Percentiles rank a stretch among this genome's conserved stretches.
phyloP scores from a whole-genome alignment of 768 basidiomycete genomes.

The Trametes cingulata region DNA sequence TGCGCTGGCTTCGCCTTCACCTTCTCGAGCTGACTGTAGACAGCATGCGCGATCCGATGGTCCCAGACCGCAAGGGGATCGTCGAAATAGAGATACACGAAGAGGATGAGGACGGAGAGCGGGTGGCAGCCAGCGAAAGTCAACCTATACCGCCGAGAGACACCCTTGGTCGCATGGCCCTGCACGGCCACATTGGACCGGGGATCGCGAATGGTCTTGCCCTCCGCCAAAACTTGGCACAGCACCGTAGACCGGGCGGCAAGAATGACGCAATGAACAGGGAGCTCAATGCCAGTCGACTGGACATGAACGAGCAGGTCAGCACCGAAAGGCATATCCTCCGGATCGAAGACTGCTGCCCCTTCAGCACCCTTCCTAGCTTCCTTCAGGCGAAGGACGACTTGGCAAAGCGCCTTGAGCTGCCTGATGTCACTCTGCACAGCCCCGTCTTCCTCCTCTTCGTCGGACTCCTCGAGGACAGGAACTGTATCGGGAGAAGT shows the following conservation, averaged over 20 bases:
- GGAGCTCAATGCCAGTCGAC: slow-evolving; percentile 44
- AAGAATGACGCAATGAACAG: slow-evolving; percentile 68
- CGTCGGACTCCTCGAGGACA: slow-evolving; percentile 18
- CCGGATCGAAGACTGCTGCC: neutral
- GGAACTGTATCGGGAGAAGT: neutral
- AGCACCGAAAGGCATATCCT: slow-evolving; percentile 47
- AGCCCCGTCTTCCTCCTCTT: slow-evolving; percentile 31
- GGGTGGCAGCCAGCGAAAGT: slow-evolving; percentile 58
- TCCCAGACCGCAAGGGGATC: slow-evolving; percentile 85
- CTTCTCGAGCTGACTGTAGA: slow-evolving; percentile 43
- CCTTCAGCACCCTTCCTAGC: slow-evolving; percentile 13
- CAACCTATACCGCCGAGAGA: slow-evolving; percentile 28
- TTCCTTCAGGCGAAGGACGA: slow-evolving; percentile 13
- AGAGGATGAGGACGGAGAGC: slow-evolving; percentile 68
- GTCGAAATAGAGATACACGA: slow-evolving; percentile 90
- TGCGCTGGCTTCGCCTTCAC: slow-evolving; percentile 45
- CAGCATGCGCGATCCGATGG: slow-evolving; percentile 50
- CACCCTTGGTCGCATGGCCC: slow-evolving; percentile 5
- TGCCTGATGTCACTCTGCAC: slow-evolving; percentile 39
- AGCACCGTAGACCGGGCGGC: slow-evolving; percentile 57
- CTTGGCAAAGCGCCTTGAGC: slow-evolving; percentile 26
- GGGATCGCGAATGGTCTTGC: slow-evolving; percentile 32
- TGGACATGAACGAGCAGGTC: slow-evolving; percentile 58
- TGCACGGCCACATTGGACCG: slow-evolving; percentile 35
- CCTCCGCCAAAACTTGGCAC: slow-evolving; percentile 41